Evolutionary conservation across 2,329 filamentous ascomycete species (phyloP), one percentile per base, ranked within the genome.

Genomic region (Trichoderma cornu-damae): DNA sequence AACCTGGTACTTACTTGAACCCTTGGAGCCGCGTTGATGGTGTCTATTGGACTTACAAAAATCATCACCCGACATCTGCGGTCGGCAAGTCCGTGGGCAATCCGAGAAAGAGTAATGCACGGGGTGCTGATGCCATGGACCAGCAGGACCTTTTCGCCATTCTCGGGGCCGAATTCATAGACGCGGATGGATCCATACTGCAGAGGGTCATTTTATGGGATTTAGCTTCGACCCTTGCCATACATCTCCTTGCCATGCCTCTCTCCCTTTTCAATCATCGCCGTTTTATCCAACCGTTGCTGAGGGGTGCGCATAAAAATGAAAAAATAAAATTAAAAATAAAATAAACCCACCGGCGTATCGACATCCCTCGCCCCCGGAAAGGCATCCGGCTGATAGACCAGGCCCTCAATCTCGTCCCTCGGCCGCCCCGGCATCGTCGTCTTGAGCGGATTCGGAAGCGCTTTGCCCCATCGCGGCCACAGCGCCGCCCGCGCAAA

Each of bases 81-180:
- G 37, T 80, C 76, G 2, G 82, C 89, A 20, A 95, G 77, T 18
- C 77, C 79, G 64, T 85, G 77, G 26, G 89, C 88, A 32, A 95
- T 71, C 43, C 79, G 80, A 24, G 80, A 79, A 14, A 94, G 76
- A 1, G 88, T 85, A 64, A 92, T 81, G 69, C 87, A 90, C 0
- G 90, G 87, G 0, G 89, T 95, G 60, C 86, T 90, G 68, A 95
- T 93, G 43, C 90, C 90, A 68, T 95, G 90, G 7, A 96, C 77
- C 32, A 95, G 78, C 14, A 95, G 72, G 4, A 94, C 85, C 65
- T 88, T 92, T 44, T 81, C 79, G 6, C 90, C 90, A 54, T 82
- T 72, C 50, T 84, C 79, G 1, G 89, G 87, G 1, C 90, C 90
- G 73, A 87, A 95, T 74, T 95, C 90, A 68, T 94, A 94, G 20